Evolutionary conservation across 495 filamentous ascomycete genomes (phyloP), one percentile per base, ranked within the genome.

Genomic region (Trichoderma orchidacearum): DNA sequence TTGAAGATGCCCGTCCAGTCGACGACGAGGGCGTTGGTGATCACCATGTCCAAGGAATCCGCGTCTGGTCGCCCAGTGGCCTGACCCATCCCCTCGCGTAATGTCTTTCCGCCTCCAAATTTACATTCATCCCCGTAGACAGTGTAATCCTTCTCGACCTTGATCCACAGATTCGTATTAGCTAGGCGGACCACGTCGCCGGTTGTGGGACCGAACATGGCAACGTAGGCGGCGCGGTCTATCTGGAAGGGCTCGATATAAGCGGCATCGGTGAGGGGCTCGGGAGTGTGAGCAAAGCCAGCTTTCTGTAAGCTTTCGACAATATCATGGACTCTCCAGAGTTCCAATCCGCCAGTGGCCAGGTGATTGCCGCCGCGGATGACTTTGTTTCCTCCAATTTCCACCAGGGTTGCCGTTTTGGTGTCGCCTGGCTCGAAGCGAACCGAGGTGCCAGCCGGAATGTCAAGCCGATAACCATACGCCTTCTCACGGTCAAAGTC

Each of bases 31-130:
- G 94, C 94, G 66, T 97, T 97, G 9, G 89, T 90, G 61, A 98
- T 85, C 12, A 95, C 84, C 55, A 92, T 82, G 65, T 98, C 93
- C 61, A 96, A 67, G 41, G 80, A 83, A 23, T 93, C 81, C 3
- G 72, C 66, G 62, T 90, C 83, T 4, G 77, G 66, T 53, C 86
- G 76, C 18, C 88, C 92, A 31, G 81, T 85, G 6, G 90, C 88
- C 71, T 95, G 91, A 9, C 91, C 94, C 93, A 98, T 98, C 4
- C 93, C 93, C 66, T 98, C 93, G 51, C 93, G 78, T 53, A 98
- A 68, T 23, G 87, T 92, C 79, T 97, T 98, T 23, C 93, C 93
- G 23, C 93, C 93, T 32, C 93, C 93, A 71, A 98, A 97, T 50
- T 85, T 85, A 65, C 91, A 96, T 71, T 98, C 93, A 57, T 98